Base-by-base conservation (phyloP, 306 rosid genomes). In the Fragaria nilgerrensis region DNA sequence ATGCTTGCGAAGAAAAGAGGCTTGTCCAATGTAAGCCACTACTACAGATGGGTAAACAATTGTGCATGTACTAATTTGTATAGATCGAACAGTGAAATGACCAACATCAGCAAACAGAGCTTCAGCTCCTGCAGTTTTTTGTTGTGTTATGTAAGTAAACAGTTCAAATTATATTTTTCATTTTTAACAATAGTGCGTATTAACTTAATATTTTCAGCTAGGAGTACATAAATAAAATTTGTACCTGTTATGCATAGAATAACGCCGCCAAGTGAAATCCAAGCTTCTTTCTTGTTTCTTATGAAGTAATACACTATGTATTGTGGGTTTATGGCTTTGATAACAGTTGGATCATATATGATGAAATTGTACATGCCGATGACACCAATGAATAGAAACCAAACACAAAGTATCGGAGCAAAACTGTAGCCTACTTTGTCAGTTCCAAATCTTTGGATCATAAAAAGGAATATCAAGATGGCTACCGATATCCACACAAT, bases 21-120 rank as follows among this genome's bases (percentile, higher is more conserved):
- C 93, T 83, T 93, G 98, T 59, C 98, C 97, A 1, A 58, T 37
- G 61, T 93, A 93, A 29, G 96, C 97, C 7, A 84, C 41, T 22
- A 93, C 2, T 1, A 93, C 82, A 43, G 98, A 76, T 9, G 98
- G 98, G 82, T 93, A 93, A 4, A 89, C 86, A 7, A 93, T 74
- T 53, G 43, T 58, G 23, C 97, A 93, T 92, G 90, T 93, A 61
- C 96, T 93, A 49, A 93, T 80, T 47, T 91, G 96, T 41, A 93
- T 78, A 9, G 98, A 91, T 12, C 71, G 73, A 1, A 93, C 88
- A 0, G 93, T 79, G 86, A 93, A 93, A 79, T 89, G 97, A 8
- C 98, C 97, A 66, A 93, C 92, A 81, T 93, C 97, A 5, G 96
- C 96, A 86, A 91, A 89, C 8, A 93, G 23, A 59, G 98, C 97